Base-by-base conservation (phyloP, 192 early-diverging fungal species). In the Backusella westeae region DNA sequence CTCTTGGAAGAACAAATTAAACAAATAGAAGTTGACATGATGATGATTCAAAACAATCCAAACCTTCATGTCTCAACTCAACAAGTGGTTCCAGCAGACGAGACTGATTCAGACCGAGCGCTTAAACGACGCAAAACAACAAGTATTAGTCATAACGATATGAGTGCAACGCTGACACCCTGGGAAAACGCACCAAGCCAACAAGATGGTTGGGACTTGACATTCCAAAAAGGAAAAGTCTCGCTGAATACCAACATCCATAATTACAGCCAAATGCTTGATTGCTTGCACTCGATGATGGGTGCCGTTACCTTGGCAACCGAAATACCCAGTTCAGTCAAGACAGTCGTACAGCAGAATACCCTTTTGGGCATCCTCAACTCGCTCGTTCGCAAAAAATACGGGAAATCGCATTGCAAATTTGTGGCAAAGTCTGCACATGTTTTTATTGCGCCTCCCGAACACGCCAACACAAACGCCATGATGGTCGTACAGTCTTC, bases 161-260 rank as follows among this genome's bases (percentile, higher is more conserved):
- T 63, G 9, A 63, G 56, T 63, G 56, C 56, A 9, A 63, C 56
- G 3, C 56, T 63, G 8, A 63, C 56, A 29, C 56, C 56, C 23
- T 63, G 21, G 56, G 23, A 63, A 63, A 63, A 63, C 23, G 12
- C 5, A 12, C 3, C 21, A 8, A 29, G 23, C 9, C 56, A 29
- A 14, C 42, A 44, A 17, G 15, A 44, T 63, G 26, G 23, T 15
- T 75, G 74, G 74, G 39, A 36, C 6, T n/a, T 75, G 19, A 75
- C 74, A 19, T n/a, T 75, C 38, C n/a, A 63, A 35, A 46, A 68
- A 15, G 74, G 74, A 12, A 21, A 68, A 15, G 67, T 75, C 14
- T 39, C 15, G 1, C 29, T 75, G 4, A 75, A 49, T 21, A 75
- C 74, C 8, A 26, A 49, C 35, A 75, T 75, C 29, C 46, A 67